Percentiles rank a stretch among this genome's conserved stretches.
phyloP scores from a whole-genome alignment of 768 basidiomycete genomes.

The Boletus subparvulus region DNA sequence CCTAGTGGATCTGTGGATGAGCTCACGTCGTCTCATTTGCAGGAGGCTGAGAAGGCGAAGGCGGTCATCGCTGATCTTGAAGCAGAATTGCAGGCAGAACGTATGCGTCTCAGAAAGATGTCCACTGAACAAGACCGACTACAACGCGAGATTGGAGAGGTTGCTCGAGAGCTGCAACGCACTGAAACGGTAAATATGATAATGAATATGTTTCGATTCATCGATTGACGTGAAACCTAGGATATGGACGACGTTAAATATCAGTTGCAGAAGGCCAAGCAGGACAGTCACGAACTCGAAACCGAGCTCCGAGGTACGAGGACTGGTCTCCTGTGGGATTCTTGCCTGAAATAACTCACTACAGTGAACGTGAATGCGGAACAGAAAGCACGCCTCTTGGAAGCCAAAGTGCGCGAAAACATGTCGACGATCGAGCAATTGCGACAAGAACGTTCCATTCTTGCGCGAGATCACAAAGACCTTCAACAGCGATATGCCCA shows the following conservation, averaged over 20 bases:
- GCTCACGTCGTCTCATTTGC: neutral
- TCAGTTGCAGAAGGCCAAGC: slow-evolving; percentile 67
- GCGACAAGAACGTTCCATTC: slow-evolving; percentile 71
- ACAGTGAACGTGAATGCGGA: slow-evolving; percentile 66
- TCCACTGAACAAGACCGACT: slow-evolving; percentile 61
- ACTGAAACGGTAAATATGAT: slow-evolving; percentile 59
- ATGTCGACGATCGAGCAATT: slow-evolving; percentile 68
- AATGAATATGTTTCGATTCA: neutral
- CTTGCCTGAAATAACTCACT: neutral
- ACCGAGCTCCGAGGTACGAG: slow-evolving; percentile 66
- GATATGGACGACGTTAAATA: slow-evolving; percentile 77
- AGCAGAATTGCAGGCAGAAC: slow-evolving; percentile 66
- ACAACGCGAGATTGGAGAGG: slow-evolving; percentile 63
- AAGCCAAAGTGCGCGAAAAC: slow-evolving; percentile 68
- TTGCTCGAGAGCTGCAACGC: slow-evolving; percentile 62
- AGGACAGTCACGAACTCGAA: slow-evolving; percentile 73
- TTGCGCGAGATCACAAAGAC: slow-evolving; percentile 68
- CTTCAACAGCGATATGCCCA: slow-evolving; percentile 68
- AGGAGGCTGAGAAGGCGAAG: slow-evolving; percentile 76
- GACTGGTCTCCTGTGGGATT: neutral
- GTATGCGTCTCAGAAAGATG: slow-evolving; percentile 60
- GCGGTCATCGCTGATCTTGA: slow-evolving; percentile 68
- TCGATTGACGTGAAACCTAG: slow-evolving; percentile 36
- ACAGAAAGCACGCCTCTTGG: slow-evolving; percentile 69
- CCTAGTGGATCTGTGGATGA: neutral